Evolutionary conservation across 1,284 basidiomycete genomes (phyloP), one percentile per base, ranked within the genome.

Genomic region (Papiliotrema nemorosa): DNA sequence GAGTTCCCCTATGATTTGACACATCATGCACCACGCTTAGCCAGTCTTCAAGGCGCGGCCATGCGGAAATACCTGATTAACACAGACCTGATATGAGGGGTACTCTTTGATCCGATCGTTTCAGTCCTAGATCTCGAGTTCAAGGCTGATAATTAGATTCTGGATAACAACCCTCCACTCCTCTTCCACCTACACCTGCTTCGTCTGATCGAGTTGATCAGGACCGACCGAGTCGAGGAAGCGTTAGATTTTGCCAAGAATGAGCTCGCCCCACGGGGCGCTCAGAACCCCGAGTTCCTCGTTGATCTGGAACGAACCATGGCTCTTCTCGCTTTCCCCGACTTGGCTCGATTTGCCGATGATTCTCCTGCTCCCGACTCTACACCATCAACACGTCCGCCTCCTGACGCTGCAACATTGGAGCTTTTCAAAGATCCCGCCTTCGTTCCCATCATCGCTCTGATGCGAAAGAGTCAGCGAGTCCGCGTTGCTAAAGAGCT

Each of bases 11-110:
- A 87, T 75, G 90, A 93, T 93, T 90, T 85, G 80, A 69, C 87
- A 66, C 66, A 74, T 89, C 91, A 96, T 97, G 93, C 93, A 97
- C 93, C 93, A 97, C 92, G 87, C 93, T 84, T 81, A 97, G 86
- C 79, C 84, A 80, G 64, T 63, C 39, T 59, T 31, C 61, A 44
- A 40, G 33, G 65, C 67, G 60, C 57, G 71, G 73, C 70, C 70
- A 70, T 73, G 71, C 67, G 50, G 72, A 75, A 70, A 63, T 49
- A 66, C 60, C 60, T 56, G 66, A 67, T 41, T 42, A 64, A 58
- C 69, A 75, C 73, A 75, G 73, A 75, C 73, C 73, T 75, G 72
- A 71, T 72, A 75, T 75, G 73, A 75, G 73, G 71, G 70, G 64
- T 47, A 47, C 54, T 41, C 13, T 24, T 41, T 38, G 29, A 31